Evolutionary conservation across 805 yeast species (phyloP).

Genomic region (Candida khao-thaluensis): DNA sequence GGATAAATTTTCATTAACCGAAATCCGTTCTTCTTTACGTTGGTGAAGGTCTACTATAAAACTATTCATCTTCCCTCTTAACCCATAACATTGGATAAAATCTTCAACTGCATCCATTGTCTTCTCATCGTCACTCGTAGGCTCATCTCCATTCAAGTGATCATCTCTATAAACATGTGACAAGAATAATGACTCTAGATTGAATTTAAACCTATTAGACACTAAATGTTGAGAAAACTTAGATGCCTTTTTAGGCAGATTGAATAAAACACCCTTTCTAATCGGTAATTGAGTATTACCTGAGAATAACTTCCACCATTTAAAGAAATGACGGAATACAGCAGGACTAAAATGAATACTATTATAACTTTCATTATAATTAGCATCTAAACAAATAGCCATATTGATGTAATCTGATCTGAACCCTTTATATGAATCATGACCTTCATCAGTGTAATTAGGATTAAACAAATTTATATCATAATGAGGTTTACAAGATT

Average conservation of each 20-base stretch:
- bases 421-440: conserved; percentile 43
- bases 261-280: conserved; percentile 71
- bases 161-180: conserved; percentile 66
- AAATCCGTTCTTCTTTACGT: conserved; percentile 35
- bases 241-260: conserved; percentile 49
- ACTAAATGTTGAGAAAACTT: conserved; percentile 75
- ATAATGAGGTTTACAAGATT: conserved; percentile 57
- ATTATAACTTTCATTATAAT: conserved; percentile 50
- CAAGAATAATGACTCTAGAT: conserved; percentile 68
- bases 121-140: background rate
- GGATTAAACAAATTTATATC: conserved; percentile 60
- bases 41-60: conserved; percentile 43
- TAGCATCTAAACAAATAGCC: conserved; percentile 40
- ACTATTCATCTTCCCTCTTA: conserved; percentile 46
- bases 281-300: conserved; percentile 78
- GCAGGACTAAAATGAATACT: conserved; percentile 75
- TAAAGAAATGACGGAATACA: conserved; percentile 63
- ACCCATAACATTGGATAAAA: conserved; percentile 60
- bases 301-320: conserved; percentile 87
- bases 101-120: conserved; percentile 35
- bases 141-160: conserved; percentile 26
- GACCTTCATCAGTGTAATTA: conserved; percentile 34
- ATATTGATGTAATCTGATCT: conserved; percentile 41
- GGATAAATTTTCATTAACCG: conserved; percentile 45
- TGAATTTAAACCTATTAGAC: conserved; percentile 78